These are phyloP conservation scores for Eragrostis curvula DNA, from an alignment of 176 grass and related monocot genomes.

Conservation along the genomic window DNA sequence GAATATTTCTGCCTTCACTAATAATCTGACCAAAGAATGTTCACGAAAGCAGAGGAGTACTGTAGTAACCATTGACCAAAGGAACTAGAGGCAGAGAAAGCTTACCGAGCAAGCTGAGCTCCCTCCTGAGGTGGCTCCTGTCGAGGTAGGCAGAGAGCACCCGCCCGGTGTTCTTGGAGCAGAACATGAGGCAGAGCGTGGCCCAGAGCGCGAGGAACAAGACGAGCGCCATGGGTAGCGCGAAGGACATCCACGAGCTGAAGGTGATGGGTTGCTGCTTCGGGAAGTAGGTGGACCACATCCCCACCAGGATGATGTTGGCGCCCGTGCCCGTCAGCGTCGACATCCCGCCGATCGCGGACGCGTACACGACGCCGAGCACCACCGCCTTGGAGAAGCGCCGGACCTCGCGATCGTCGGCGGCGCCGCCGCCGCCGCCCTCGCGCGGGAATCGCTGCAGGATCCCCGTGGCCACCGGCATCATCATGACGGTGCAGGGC, in stretches of 20 bases:
- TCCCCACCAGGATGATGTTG: slow-evolving; percentile 92
- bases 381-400: slow-evolving; percentile 76
- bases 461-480: slow-evolving; percentile 79
- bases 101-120: slow-evolving; percentile 79
- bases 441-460: slow-evolving; percentile 72
- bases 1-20: neutral
- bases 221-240: slow-evolving; percentile 67
- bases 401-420: slow-evolving; percentile 27
- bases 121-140: slow-evolving; percentile 71
- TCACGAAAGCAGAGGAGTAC: slow-evolving; percentile 19
- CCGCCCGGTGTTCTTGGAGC: slow-evolving; percentile 63
- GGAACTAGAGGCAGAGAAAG: too few relatives aligned
- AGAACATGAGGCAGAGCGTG: slow-evolving; percentile 74
- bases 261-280: slow-evolving; percentile 69
- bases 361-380: slow-evolving; percentile 79
- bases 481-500: slow-evolving; percentile 85
- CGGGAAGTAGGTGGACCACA: slow-evolving; percentile 87
- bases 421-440: slow-evolving; percentile 5
- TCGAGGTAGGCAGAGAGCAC: slow-evolving; percentile 80
- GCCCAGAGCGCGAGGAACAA: slow-evolving; percentile 70
- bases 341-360: slow-evolving; percentile 66
- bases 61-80: neutral
- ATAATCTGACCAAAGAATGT: slow-evolving; percentile 8
- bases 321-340: slow-evolving; percentile 85
- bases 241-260: slow-evolving; percentile 92